These are phyloP conservation scores for Aspergillus sojae DNA, from an alignment of 2,329 filamentous ascomycete species.

Conservation along the genomic window DNA sequence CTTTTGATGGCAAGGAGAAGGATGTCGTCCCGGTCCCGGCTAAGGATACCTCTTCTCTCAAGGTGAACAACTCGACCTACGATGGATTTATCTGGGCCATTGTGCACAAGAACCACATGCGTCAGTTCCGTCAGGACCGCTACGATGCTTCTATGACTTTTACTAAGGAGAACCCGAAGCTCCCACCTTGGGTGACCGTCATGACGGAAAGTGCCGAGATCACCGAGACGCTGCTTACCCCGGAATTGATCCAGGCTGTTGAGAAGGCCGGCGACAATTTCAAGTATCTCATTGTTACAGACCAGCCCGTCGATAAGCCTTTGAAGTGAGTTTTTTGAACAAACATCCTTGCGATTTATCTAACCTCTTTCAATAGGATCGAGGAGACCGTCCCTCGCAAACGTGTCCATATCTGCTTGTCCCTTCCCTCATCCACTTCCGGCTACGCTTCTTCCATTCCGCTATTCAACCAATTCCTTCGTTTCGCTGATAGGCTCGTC, in stretches of 20 bases:
- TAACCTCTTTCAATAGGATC: slow-evolving; percentile 56
- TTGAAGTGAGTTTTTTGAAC: slow-evolving; percentile 64
- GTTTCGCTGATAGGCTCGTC: slow-evolving; percentile 80
- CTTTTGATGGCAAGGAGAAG: slow-evolving; percentile 90
- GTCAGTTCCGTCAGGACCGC: slow-evolving; percentile 82
- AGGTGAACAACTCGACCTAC: slow-evolving; percentile 63
- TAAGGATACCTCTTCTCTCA: slow-evolving; percentile 60
- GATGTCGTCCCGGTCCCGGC: slow-evolving; percentile 70
- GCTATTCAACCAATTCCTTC: slow-evolving; percentile 79
- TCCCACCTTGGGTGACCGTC: slow-evolving; percentile 85
- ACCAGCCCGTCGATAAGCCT: slow-evolving; percentile 87
- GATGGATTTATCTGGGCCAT: slow-evolving; percentile 94
- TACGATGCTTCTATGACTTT: slow-evolving; percentile 92
- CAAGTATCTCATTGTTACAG: slow-evolving; percentile 85
- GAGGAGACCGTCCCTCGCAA: slow-evolving; percentile 85
- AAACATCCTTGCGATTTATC: not conserved
- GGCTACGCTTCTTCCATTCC: slow-evolving; percentile 70
- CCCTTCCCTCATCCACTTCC: slow-evolving; percentile 64
- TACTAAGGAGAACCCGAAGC: slow-evolving; percentile 89
- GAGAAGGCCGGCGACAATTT: slow-evolving; percentile 76
- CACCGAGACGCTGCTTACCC: slow-evolving; percentile 81
- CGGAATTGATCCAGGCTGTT: slow-evolving; percentile 81
- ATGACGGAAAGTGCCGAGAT: slow-evolving; percentile 98
- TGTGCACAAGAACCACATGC: slow-evolving; percentile 95
- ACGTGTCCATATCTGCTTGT: slow-evolving; percentile 76